These are phyloP conservation scores for Coemansia furcata DNA, from an alignment of 192 early-diverging fungal genomes.

Conservation along the genomic window DNA sequence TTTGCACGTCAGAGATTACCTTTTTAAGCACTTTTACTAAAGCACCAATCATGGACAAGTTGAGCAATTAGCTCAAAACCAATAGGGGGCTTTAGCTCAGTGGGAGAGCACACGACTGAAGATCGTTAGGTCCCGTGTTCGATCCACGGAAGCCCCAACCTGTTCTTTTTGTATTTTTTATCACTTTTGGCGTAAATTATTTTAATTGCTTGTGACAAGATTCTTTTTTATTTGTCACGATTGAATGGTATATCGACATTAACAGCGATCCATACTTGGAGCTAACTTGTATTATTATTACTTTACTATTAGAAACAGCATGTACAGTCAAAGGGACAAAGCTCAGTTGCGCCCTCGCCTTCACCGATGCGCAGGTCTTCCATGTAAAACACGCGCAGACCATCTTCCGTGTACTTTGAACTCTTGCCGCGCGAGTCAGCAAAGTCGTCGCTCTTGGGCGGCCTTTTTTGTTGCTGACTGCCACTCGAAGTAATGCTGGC, in stretches of 20 bases:
- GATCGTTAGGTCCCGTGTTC: slow-evolving; percentile 42
- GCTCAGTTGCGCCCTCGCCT: slow-evolving; percentile 40
- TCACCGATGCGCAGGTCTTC: slow-evolving; percentile 47
- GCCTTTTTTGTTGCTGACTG: neutral
- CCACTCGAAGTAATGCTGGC: neutral
- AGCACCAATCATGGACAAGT: too few relatives aligned
- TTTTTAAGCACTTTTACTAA: too few relatives aligned
- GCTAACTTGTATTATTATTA: neutral
- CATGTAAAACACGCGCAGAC: slow-evolving; percentile 44
- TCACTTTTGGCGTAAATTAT: neutral
- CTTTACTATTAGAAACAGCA: slow-evolving; percentile 33
- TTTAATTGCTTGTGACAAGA: neutral
- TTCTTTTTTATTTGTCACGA: neutral
- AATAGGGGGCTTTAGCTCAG: slow-evolving; percentile 30
- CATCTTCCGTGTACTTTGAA: slow-evolving; percentile 50
- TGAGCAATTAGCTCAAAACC: too few relatives aligned
- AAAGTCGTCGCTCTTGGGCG: slow-evolving; percentile 28
- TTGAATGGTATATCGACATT: too few relatives aligned
- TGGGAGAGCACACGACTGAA: slow-evolving; percentile 41
- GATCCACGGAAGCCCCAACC: slow-evolving; percentile 36
- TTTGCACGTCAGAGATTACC: too few relatives aligned
- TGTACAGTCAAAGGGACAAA: slow-evolving; percentile 46
- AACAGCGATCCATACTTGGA: too few relatives aligned
- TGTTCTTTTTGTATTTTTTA: slow-evolving; percentile 5
- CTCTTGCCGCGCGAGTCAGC: slow-evolving; percentile 40